Evolutionary conservation across 139 green algal species (phyloP).

Genomic region (Picochlorum sp.): DNA sequence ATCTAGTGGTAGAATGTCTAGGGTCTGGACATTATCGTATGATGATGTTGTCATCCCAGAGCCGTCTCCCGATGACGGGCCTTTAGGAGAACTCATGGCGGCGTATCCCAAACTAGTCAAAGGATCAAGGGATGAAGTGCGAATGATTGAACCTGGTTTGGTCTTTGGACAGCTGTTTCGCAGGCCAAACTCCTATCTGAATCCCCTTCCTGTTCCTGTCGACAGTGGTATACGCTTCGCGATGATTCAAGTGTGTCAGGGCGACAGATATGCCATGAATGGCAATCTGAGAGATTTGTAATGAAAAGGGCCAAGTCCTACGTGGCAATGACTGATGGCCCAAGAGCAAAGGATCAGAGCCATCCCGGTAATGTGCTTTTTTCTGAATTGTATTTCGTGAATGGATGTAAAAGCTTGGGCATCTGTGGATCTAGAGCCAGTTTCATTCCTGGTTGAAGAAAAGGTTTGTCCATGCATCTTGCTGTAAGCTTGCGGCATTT

Average conservation of each 20-base stretch:
- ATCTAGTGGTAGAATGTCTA: not conserved
- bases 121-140: constrained; percentile 9
- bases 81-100: constrained; percentile 1
- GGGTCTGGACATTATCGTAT: constrained; percentile 7
- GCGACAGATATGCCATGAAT: not conserved
- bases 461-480: no score
- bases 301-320: not conserved
- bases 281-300: constrained; percentile 7
- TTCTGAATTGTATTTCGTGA: no score
- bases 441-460: no score
- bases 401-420: no score
- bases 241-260: constrained; percentile 12
- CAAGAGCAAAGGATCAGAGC: no score
- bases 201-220: constrained; percentile 9
- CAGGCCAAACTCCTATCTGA: constrained; percentile 10
- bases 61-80: not conserved
- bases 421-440: no score
- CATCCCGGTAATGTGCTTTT: no score
- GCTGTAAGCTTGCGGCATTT: no score
- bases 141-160: constrained; percentile 10
- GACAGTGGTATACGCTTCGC: constrained; percentile 8
- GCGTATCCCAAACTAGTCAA: constrained; percentile 7
- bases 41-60: constrained; percentile 6
- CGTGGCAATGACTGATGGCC: no score
- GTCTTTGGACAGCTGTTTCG: constrained; percentile 12